Evolutionary conservation across 2,329 filamentous ascomycete species (phyloP).

Genomic region (Hypoxylon sp.): DNA sequence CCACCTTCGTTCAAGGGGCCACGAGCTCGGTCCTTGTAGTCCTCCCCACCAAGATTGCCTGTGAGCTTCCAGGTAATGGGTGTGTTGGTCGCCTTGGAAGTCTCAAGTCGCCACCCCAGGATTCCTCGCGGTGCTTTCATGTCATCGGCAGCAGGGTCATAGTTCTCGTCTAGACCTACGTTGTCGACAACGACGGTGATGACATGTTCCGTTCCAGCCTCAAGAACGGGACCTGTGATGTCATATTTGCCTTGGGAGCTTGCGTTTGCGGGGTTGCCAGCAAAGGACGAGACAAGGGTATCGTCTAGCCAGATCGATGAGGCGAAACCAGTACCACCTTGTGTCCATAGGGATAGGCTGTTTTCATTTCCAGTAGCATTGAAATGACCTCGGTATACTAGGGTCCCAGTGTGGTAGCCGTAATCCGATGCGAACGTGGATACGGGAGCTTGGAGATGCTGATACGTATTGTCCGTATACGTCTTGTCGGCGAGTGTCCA

Average conservation of each 20-base stretch:
- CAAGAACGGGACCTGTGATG: slow-evolving; percentile 61
- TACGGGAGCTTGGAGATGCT: slow-evolving; percentile 65
- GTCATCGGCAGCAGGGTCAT: slow-evolving; percentile 60
- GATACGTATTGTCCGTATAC: slow-evolving; percentile 67
- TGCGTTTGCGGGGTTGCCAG: slow-evolving; percentile 26
- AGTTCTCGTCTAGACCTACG: slow-evolving; percentile 71
- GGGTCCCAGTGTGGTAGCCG: slow-evolving; percentile 73
- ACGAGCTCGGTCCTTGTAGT: slow-evolving; percentile 66
- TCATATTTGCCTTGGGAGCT: slow-evolving; percentile 48
- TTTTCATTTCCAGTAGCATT: slow-evolving; percentile 68
- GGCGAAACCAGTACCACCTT: slow-evolving; percentile 74
- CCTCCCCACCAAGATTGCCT: slow-evolving; percentile 72
- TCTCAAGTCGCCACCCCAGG: slow-evolving; percentile 63
- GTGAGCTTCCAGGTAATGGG: slow-evolving; percentile 70
- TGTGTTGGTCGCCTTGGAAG: slow-evolving; percentile 28
- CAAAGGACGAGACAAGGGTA: slow-evolving; percentile 62
- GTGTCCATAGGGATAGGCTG: slow-evolving; percentile 64
- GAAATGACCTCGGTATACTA: slow-evolving; percentile 77
- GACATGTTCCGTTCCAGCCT: slow-evolving; percentile 62
- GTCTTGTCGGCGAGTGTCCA: slow-evolving; percentile 70
- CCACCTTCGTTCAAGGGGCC: slow-evolving; percentile 75
- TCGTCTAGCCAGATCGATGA: slow-evolving; percentile 75
- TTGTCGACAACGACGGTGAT: slow-evolving; percentile 78
- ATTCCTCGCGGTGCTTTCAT: slow-evolving; percentile 74
- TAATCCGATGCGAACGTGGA: slow-evolving; percentile 77